Evolutionary conservation across 257 asterid genomes (phyloP).

Genomic region (Solanum lycopersicoides): DNA sequence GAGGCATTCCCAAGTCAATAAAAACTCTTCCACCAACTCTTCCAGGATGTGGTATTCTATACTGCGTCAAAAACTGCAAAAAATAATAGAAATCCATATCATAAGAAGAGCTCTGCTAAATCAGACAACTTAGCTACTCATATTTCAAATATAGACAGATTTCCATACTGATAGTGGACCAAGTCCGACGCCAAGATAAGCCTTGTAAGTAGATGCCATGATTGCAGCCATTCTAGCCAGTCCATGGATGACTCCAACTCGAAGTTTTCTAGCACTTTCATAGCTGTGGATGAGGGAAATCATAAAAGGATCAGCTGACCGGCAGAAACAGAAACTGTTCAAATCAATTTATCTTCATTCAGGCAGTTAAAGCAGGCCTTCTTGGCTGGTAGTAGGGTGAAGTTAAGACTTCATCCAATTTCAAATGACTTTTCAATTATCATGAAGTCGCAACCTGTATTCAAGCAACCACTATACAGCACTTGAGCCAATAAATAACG

Average conservation of each 20-base stretch:
- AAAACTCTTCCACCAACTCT: constrained; percentile 88
- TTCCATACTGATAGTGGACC: constrained; percentile 78
- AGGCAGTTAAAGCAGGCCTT: not conserved
- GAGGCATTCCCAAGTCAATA: constrained; percentile 82
- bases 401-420: not conserved
- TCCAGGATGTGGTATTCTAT: constrained; percentile 94
- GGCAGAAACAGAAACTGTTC: not conserved
- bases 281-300: constrained; percentile 37
- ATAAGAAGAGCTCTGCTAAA: not conserved
- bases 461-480: not conserved
- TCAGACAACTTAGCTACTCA: not conserved
- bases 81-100: not conserved
- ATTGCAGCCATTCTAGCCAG: constrained; percentile 98
- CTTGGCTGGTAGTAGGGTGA: not conserved
- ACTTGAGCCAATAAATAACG: not conserved
- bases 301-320: constrained; percentile 1
- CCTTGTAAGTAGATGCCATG: constrained; percentile 91
- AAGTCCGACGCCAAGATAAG: constrained; percentile 88
- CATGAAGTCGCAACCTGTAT: not conserved
- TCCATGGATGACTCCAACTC: constrained; percentile 89
- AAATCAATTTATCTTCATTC: not conserved
- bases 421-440: not conserved
- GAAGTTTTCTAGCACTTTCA: constrained; percentile 67
- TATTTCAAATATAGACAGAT: not conserved
- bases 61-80: constrained; percentile 68